Percentiles rank a stretch among this genome's conserved stretches.
These are phyloP conservation scores for Plasmodium cynomolgi DNA, from an alignment of 169 alveolate genomes.

Conservation along the genomic window DNA sequence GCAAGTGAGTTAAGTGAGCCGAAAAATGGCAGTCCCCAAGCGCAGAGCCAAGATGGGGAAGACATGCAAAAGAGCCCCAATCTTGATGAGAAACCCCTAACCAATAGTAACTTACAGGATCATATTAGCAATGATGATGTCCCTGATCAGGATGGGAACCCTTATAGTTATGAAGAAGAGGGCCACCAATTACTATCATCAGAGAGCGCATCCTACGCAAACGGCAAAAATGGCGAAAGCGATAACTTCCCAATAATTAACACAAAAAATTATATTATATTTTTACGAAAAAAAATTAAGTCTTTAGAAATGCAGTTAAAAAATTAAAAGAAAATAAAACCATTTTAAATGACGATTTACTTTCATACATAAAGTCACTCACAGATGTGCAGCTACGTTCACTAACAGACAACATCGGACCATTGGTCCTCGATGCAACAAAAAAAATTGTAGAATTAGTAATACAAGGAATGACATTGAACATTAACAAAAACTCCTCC, in stretches of 20 bases:
- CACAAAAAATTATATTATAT: slow-evolving; percentile 60
- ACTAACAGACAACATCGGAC: slow-evolving; percentile 81
- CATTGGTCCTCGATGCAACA: slow-evolving; percentile 86
- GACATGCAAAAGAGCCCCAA: neutral
- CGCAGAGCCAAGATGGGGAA: neutral
- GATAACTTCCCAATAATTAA: slow-evolving; percentile 68
- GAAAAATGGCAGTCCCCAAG: neutral
- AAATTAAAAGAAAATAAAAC: slow-evolving; percentile 40
- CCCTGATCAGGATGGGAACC: neutral
- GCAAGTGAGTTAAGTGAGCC: slow-evolving; percentile 10
- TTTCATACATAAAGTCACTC: slow-evolving; percentile 79
- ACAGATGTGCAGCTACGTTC: slow-evolving; percentile 83
- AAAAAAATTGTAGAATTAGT: slow-evolving; percentile 79
- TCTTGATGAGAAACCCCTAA: neutral
- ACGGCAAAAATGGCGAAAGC: neutral
- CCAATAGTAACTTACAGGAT: neutral
- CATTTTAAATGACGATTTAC: slow-evolving; percentile 77
- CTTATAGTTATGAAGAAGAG: neutral
- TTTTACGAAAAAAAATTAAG: slow-evolving; percentile 55
- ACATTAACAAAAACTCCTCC: slow-evolving; percentile 20
- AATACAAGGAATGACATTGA: slow-evolving; percentile 81
- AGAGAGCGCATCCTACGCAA: neutral
- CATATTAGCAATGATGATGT: neutral
- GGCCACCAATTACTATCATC: neutral
- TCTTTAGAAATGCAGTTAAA: slow-evolving; percentile 66